Evolutionary conservation across 2,329 filamentous ascomycete species (phyloP).

Genomic region (Claviceps sp.): DNA sequence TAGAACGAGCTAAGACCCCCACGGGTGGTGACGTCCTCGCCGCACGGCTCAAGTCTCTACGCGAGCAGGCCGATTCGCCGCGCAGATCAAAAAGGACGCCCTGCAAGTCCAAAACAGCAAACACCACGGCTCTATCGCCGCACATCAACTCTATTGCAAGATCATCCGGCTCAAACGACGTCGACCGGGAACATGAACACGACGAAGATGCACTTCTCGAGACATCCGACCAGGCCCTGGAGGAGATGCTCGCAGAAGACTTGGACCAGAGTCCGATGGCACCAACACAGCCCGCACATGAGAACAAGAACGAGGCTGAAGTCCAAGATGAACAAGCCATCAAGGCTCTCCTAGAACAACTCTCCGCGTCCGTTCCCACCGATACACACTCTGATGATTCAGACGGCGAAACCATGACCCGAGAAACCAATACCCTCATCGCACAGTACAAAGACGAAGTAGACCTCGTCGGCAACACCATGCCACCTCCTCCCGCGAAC

Average conservation of each 20-base stretch:
- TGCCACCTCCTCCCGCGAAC: neutral
- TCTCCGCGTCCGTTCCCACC: constrained; percentile 19
- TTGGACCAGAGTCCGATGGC: constrained; percentile 15
- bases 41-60: constrained; percentile 36
- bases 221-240: constrained; percentile 38
- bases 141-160: neutral
- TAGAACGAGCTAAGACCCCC: constrained; percentile 28
- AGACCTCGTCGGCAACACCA: constrained; percentile 16
- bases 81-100: neutral
- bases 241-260: constrained; percentile 32
- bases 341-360: constrained; percentile 23
- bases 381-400: constrained; percentile 27
- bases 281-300: constrained; percentile 4
- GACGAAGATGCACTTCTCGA: constrained; percentile 26
- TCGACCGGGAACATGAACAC: constrained; percentile 14
- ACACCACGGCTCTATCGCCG: neutral
- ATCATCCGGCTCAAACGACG: neutral
- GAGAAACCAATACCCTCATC: constrained; percentile 31
- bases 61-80: constrained; percentile 22
- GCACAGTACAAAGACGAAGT: constrained; percentile 33
- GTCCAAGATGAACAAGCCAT: constrained; percentile 19
- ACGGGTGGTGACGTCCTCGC: constrained; percentile 38
- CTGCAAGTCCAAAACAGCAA: neutral
- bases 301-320: constrained; percentile 3
- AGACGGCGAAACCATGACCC: constrained; percentile 35